phyloP scores from a whole-genome alignment of 345 rosid genomes.

The Eutrema heterophyllum region DNA sequence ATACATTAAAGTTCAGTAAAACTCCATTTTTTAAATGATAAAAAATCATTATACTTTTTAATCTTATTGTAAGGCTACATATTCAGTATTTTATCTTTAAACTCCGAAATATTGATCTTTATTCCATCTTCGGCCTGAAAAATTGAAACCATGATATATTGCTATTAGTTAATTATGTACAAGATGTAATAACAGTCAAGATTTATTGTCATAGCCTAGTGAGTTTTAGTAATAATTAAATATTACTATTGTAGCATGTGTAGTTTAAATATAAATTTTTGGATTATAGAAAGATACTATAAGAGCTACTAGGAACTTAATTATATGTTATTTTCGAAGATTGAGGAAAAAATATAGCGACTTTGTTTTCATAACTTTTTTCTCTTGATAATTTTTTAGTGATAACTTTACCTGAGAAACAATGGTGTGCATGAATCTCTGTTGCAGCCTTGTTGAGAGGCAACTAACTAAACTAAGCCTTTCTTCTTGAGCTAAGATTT shows the following conservation, averaged over 20 bases:
- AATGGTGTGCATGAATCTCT: conserved; percentile 27
- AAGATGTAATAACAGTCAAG: neutral
- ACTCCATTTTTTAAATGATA: neutral
- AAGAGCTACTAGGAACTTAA: neutral
- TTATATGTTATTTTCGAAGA: neutral
- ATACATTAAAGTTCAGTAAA: neutral
- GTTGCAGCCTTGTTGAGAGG: conserved; percentile 16
- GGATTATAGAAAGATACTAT: too few species aligned
- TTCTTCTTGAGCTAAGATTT: conserved; percentile 13
- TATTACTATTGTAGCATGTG: neutral
- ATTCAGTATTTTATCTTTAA: conserved; percentile 19
- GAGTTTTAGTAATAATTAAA: neutral
- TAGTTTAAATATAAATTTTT: neutral
- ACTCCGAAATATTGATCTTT: conserved; percentile 12
- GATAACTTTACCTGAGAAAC: conserved; percentile 17
- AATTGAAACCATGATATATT: neutral
- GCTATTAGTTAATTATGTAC: neutral
- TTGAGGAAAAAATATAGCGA: neutral
- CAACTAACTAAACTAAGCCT: conserved; percentile 22
- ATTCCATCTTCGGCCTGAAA: conserved; percentile 16
- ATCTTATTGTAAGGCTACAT: neutral
- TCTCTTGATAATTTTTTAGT: neutral
- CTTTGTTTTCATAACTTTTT: neutral
- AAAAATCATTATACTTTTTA: neutral
- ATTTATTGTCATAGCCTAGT: neutral